phyloP scores from a whole-genome alignment of 805 yeast species.

The Wickerhamiella alocasiicola region DNA sequence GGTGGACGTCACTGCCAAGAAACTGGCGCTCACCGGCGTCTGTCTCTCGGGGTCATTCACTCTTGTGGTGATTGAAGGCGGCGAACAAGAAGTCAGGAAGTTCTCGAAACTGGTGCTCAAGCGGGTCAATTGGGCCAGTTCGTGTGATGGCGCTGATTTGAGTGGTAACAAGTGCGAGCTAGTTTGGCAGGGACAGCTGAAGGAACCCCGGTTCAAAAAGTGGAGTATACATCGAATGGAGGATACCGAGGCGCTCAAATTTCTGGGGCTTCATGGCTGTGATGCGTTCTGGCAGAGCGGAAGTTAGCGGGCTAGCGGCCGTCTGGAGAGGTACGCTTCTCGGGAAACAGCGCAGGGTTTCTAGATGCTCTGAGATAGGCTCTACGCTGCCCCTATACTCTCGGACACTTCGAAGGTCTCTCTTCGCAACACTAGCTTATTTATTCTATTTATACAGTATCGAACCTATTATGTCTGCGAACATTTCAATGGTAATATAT shows the following conservation, averaged over 20 bases:
- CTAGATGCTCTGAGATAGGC: no score
- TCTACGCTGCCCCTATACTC: no score
- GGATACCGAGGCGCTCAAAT: neutral
- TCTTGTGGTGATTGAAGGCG: constrained; percentile 66
- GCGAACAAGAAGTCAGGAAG: constrained; percentile 44
- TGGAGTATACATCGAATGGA: constrained; percentile 8
- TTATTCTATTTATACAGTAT: no score
- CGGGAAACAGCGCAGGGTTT: no score
- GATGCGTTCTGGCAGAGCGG: neutral
- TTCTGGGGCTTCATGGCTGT: neutral
- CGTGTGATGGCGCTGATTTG: neutral
- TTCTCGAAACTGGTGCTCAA: constrained; percentile 43
- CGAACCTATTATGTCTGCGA: no score
- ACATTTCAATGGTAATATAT: no score
- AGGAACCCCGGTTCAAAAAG: neutral
- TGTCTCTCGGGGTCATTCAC: constrained; percentile 30
- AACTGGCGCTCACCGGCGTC: constrained; percentile 53
- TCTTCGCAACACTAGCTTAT: no score
- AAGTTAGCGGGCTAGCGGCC: no score
- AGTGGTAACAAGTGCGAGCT: constrained; percentile 1
- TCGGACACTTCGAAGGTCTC: no score
- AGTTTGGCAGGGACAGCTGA: constrained; percentile 7
- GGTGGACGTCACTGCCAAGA: constrained; percentile 70
- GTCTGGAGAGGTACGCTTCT: no score
- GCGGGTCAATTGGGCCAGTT: neutral